Base-by-base conservation (phyloP, 2,329 filamentous ascomycete genomes). In the Phaeosphaeria sp. region DNA sequence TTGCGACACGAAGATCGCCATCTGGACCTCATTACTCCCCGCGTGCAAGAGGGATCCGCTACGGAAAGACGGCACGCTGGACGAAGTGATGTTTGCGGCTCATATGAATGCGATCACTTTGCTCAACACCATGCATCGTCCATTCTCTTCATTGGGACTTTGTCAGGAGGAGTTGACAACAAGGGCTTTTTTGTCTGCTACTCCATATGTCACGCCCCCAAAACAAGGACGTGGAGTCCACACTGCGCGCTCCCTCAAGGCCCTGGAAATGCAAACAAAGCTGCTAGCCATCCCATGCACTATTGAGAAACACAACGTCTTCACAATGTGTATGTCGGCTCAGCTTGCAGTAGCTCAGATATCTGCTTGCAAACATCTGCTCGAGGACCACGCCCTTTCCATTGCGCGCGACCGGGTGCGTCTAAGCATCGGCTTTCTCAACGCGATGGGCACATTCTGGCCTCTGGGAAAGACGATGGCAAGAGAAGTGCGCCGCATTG, bases 51-150 rank as follows among this genome's bases (percentile, higher is more conserved):
- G 83, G 56, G 86, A 91, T 60, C 83, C 91, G 17, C 78, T 95
- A 56, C 85, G 86, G 55, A 84, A 84, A 54, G 85, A 89, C 65
- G 90, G 91, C 8, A 83, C 86, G 9, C 57, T 93, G 2, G 93
- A 97, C 73, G 91, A 96, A 77, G 89, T 96, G 84, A 89, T 97
- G 81, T 96, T 96, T 77, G 90, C 95, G 73, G 93, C 91, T 1
- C 89, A 91, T 61, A 92, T 95, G 86, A 89, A 94, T 68, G 80
- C 85, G 51, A 81, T 86, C 53, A 68, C 74, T 39, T 56, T 69
- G 11, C 55, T 67, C 15, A 70, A 74, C 51, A 67, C 70, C 5
- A 60, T 72, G 30, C 74, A 91, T 64, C 57, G 78, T 59, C 65
- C 77, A 55, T 67, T 78, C 57, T 71, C 81, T 54, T 67, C 76